A percentile compares a stretch with the other conserved stretches of the same genome.
Evolutionary conservation across 2,329 filamentous ascomycete genomes (phyloP).

Genomic region (Hansfordia pulvinata): DNA sequence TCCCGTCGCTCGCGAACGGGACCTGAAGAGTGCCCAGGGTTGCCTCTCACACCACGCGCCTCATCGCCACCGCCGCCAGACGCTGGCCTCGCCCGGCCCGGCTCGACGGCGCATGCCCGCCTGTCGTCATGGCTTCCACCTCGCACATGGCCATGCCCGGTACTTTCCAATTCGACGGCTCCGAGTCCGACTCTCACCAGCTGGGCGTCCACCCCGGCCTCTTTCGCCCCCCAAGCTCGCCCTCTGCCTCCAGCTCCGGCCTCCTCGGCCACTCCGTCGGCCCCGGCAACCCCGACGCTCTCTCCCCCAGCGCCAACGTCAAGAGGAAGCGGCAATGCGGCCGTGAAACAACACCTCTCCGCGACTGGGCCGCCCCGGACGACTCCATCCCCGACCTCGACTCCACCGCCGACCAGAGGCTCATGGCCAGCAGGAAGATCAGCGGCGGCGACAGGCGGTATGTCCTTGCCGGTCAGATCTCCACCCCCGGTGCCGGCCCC

Average conservation of each 20-base stretch:
- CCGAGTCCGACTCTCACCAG: constrained; percentile 10
- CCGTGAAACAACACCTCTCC: constrained; percentile 18
- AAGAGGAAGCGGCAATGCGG: constrained; percentile 32
- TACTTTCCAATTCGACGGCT: constrained; percentile 18
- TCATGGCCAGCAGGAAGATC: constrained; percentile 6
- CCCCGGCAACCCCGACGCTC: constrained; percentile 22
- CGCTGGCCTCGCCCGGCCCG: too few species aligned
- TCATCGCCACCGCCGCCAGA: too few species aligned
- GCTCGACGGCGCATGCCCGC: too few species aligned
- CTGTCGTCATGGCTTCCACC: constrained; percentile 19
- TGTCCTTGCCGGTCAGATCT: constrained; percentile 38
- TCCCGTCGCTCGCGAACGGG: too few species aligned
- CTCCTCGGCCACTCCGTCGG: constrained; percentile 24
- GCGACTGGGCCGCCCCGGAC: constrained; percentile 14
- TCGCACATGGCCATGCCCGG: constrained; percentile 19
- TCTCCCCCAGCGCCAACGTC: constrained; percentile 16
- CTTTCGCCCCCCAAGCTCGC: constrained; percentile 30
- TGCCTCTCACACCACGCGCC: too few species aligned
- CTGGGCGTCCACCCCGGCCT: constrained; percentile 27
- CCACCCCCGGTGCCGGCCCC: constrained; percentile 33
- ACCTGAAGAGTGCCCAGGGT: too few species aligned
- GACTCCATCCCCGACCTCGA: constrained; percentile 15
- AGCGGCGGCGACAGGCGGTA: constrained; percentile 22
- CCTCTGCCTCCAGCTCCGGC: constrained; percentile 21
- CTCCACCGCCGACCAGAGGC: constrained; percentile 11